Conservation (phyloP, 2,329 filamentous ascomycete genomes). For the Sporothrix brunneoviolacea region DNA sequence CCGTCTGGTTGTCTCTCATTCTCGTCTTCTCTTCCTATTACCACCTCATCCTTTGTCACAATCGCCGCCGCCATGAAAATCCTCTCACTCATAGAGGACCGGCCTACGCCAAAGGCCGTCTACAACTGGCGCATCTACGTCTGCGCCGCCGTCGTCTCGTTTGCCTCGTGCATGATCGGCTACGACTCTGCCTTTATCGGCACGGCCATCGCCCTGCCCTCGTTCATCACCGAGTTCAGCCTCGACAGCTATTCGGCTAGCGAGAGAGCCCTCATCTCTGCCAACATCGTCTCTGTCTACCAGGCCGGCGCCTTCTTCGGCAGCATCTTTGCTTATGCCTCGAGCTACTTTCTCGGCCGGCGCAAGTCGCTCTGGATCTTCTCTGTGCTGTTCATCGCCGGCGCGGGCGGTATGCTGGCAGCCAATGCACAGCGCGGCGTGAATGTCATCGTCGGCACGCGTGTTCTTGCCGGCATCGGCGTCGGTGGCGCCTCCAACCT, state of each 20-base stretch:
- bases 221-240: slow-evolving; percentile 62
- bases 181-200: slow-evolving; percentile 73
- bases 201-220: slow-evolving; percentile 63
- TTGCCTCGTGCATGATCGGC: slow-evolving; percentile 51
- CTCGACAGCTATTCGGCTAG: slow-evolving; percentile 44
- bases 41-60: too few species aligned
- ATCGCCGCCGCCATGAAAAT: too few species aligned
- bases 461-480: slow-evolving; percentile 57
- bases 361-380: slow-evolving; percentile 58
- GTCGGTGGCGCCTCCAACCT: slow-evolving; percentile 58
- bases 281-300: slow-evolving; percentile 75
- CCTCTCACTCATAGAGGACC: slow-evolving; percentile 47
- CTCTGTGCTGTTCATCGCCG: slow-evolving; percentile 58
- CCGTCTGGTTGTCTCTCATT: too few species aligned
- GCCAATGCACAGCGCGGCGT: slow-evolving; percentile 55
- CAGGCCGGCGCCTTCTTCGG: slow-evolving; percentile 83
- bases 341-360: slow-evolving; percentile 61
- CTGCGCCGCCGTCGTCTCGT: slow-evolving; percentile 48
- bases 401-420: slow-evolving; percentile 66
- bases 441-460: slow-evolving; percentile 55
- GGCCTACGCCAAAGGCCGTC: slow-evolving; percentile 49
- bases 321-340: slow-evolving; percentile 59
- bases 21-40: too few species aligned
- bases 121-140: slow-evolving; percentile 57
- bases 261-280: slow-evolving; percentile 53